Base-by-base conservation (phyloP, 2,329 filamentous ascomycete genomes). In the Paecilomyces sp. region DNA sequence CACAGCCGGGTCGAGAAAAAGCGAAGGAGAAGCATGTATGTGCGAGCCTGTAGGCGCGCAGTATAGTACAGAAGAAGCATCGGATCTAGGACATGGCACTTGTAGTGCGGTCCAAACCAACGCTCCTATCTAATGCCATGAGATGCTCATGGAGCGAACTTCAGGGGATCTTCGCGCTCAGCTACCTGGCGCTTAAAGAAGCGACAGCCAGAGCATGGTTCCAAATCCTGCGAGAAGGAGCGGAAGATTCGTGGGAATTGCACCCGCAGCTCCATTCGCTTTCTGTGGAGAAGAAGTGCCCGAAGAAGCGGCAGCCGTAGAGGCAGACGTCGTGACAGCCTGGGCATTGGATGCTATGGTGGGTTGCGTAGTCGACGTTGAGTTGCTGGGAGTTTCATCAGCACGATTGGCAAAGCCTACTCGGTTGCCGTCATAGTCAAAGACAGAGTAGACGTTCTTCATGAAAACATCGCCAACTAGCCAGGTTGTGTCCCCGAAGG, bases 401-500 rank as follows among this genome's bases (percentile, higher is more conserved):
- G 57, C 57, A n/a, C 60, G 60, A 34, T 52, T 34, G 30, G 70
- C 72, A 61, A 75, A 71, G 13, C 77, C 77, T 47, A 80, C 70
- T 51, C 71, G 68, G 36, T 66, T 67, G 41, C 77, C 68, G 56
- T 93, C 91, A 57, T 84, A 85, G 71, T 96, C 92, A 71, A 95
- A 96, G 25, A 94, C 87, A 1, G 85, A 81, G 70, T 96, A 96
- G 15, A 96, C 91, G 66, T 95, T 96, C 78, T 95, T 96, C 62
- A 96, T 76, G 67, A 96, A 96, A 0, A 88, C 85, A 65, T 92
- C 91, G 1, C 92, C 92, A 0, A 96, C 75, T n/a, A 96, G 80
- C 91, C 91, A 96, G 30, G 86, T 75, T 34, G 77, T 70, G 67
- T 66, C 80, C 0, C 80, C 75, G 54, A 91, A 86, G 13, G 90